A percentile compares a stretch with the other conserved stretches of the same genome.
These are phyloP conservation scores for Neonothopanus nambi DNA, from an alignment of 1,284 basidiomycete species.

Conservation along the genomic window DNA sequence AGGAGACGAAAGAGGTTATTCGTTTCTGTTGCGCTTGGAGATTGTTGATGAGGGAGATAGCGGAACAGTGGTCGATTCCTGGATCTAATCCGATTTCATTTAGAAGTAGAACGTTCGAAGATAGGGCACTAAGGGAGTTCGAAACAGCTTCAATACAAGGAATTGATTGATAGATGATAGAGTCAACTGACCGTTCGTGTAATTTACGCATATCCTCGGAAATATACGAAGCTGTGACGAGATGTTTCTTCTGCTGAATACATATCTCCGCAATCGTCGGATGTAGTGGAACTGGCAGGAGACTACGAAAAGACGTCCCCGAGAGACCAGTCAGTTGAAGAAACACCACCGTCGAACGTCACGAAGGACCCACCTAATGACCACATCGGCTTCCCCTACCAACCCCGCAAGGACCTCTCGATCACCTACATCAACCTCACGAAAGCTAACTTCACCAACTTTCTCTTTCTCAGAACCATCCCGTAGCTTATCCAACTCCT, in stretches of 20 bases:
- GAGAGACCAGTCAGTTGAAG: neutral
- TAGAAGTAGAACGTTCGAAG: conserved; percentile 74
- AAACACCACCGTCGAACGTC: neutral
- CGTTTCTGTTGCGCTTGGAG: conserved; percentile 60
- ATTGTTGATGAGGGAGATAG: conserved; percentile 71
- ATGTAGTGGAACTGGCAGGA: conserved; percentile 83
- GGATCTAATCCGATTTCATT: conserved; percentile 96
- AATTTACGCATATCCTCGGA: conserved; percentile 79
- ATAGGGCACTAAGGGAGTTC: conserved; percentile 52
- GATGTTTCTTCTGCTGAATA: conserved; percentile 71
- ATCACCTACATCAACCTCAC: conserved; percentile 5
- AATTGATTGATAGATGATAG: neutral
- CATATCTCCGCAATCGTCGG: conserved; percentile 76
- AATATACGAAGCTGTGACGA: conserved; percentile 93
- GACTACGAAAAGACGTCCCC: conserved; percentile 40
- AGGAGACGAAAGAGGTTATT: conserved; percentile 83
- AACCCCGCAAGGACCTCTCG: neutral
- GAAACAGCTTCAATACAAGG: neutral
- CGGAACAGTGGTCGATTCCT: conserved; percentile 94
- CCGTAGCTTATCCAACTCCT: conserved; percentile 1
- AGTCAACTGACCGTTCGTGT: conserved; percentile 55
- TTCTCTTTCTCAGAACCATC: neutral
- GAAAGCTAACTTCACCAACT: neutral
- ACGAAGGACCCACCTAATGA: conserved; percentile 37
- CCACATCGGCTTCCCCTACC: conserved; percentile 37